A percentile compares a stretch with the other conserved stretches of the same genome.
These are phyloP conservation scores for Boletus tylopilopsis DNA, from an alignment of 768 basidiomycete genomes.

Conservation along the genomic window DNA sequence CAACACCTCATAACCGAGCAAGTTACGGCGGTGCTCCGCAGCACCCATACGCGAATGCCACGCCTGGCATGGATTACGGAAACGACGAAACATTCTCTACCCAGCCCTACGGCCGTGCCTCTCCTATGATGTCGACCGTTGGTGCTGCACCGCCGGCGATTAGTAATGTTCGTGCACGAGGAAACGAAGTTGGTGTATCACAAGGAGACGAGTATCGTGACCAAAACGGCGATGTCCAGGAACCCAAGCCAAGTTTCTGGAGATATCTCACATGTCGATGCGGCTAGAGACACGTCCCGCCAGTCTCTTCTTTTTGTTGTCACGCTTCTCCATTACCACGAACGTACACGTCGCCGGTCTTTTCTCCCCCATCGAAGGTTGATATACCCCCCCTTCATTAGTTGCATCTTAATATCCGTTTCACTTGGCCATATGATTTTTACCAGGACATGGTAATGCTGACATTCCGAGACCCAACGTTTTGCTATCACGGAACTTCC, in stretches of 20 bases:
- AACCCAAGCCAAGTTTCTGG: constrained; percentile 54
- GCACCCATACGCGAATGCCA: constrained; percentile 70
- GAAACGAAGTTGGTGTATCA: constrained; percentile 63
- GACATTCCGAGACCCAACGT: constrained; percentile 18
- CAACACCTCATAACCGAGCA: constrained; percentile 46
- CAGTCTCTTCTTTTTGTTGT: constrained; percentile 17
- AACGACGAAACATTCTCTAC: constrained; percentile 58
- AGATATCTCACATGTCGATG: constrained; percentile 78
- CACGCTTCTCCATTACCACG: constrained; percentile 21
- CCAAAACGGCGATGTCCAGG: constrained; percentile 51
- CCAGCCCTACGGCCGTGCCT: constrained; percentile 70
- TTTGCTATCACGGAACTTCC: constrained; percentile 26
- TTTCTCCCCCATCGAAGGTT: constrained; percentile 35
- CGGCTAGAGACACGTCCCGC: constrained; percentile 38
- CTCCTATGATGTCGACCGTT: constrained; percentile 75
- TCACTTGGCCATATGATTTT: constrained; percentile 32
- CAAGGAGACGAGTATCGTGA: constrained; percentile 56
- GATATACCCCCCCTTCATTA: constrained; percentile 35
- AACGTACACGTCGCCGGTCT: constrained; percentile 32
- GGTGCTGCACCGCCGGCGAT: constrained; percentile 68
- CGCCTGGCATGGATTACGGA: constrained; percentile 57
- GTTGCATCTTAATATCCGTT: constrained; percentile 35
- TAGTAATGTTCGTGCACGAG: constrained; percentile 67
- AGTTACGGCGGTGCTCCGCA: constrained; percentile 39
- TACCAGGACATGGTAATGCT: constrained; percentile 28